Conservation (phyloP, 2,329 filamentous ascomycete genomes). For the Aspergillus pseudoterreus region DNA sequence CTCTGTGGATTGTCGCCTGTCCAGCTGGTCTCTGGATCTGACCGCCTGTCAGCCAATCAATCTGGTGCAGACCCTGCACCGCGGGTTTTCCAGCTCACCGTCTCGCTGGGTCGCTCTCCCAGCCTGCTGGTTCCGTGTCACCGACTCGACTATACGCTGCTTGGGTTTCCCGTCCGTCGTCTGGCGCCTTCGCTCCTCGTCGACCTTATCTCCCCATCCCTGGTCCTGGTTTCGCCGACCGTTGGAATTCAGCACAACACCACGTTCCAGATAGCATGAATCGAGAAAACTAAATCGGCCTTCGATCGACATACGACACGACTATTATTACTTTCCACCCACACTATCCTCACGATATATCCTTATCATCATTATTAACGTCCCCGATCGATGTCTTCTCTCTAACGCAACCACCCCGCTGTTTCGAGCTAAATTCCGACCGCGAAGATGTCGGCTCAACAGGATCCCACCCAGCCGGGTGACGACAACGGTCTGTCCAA, state of each 20-base stretch:
- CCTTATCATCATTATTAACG: not conserved
- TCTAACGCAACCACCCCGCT: not conserved
- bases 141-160: slow-evolving; percentile 5
- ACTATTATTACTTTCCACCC: not conserved
- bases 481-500: slow-evolving; percentile 33
- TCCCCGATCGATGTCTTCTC: not conserved
- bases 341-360: not conserved
- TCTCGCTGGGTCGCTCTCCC: slow-evolving; percentile 20
- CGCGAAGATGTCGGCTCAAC: slow-evolving; percentile 22
- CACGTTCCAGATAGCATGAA: not conserved
- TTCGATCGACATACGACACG: not conserved
- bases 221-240: not conserved
- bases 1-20: slow-evolving; percentile 7
- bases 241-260: not conserved
- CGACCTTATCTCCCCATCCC: too few species aligned
- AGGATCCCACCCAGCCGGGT: slow-evolving; percentile 11
- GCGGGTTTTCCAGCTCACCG: slow-evolving; percentile 14
- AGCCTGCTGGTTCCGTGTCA: slow-evolving; percentile 21
- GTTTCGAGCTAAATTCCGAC: not conserved
- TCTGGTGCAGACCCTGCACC: slow-evolving; percentile 10
- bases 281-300: not conserved
- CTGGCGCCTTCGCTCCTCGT: too few species aligned
- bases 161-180: too few species aligned
- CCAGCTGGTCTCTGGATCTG: slow-evolving; percentile 10
- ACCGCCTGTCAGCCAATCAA: slow-evolving; percentile 21